A percentile compares a stretch with the other conserved stretches of the same genome.
phyloP scores from a whole-genome alignment of 257 asterid species.

The Ilex asprella region DNA sequence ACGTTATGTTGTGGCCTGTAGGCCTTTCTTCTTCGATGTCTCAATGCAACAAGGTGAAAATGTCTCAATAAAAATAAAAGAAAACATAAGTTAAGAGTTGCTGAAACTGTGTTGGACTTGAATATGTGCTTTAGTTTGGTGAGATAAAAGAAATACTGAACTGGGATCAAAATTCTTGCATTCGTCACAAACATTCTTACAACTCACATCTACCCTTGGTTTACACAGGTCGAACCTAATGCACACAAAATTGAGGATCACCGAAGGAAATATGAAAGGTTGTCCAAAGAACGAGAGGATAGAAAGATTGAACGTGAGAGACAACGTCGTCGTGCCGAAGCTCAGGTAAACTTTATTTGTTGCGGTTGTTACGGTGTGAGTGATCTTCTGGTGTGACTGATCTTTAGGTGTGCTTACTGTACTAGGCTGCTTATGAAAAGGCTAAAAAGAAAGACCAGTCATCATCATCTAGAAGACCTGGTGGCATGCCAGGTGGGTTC shows the following conservation, averaged over 20 bases:
- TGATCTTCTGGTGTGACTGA: constrained; percentile 6
- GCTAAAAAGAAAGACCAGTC: constrained; percentile 85
- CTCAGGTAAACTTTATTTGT: constrained; percentile 47
- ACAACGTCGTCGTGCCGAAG: constrained; percentile 81
- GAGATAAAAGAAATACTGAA: too few species aligned
- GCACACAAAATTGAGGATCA: constrained; percentile 93
- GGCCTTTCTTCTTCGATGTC: too few species aligned
- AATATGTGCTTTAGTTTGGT: too few species aligned
- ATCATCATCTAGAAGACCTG: constrained; percentile 56
- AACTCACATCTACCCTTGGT: too few species aligned
- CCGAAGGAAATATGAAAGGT: constrained; percentile 78
- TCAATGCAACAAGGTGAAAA: too few species aligned
- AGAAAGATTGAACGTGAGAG: constrained; percentile 64
- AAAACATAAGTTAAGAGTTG: too few species aligned
- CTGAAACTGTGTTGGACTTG: too few species aligned
- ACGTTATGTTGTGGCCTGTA: too few species aligned
- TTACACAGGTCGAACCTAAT: constrained; percentile 80
- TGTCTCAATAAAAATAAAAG: too few species aligned
- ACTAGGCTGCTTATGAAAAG: constrained; percentile 91
- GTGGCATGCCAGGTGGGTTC: constrained; percentile 52
- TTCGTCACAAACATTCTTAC: too few species aligned
- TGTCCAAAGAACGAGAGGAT: constrained; percentile 82
- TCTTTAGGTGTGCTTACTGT: constrained; percentile 3
- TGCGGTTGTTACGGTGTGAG: not conserved
- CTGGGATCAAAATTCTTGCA: too few species aligned